These are phyloP conservation scores for Postia placenta DNA, from an alignment of 768 basidiomycete genomes.

Conservation along the genomic window DNA sequence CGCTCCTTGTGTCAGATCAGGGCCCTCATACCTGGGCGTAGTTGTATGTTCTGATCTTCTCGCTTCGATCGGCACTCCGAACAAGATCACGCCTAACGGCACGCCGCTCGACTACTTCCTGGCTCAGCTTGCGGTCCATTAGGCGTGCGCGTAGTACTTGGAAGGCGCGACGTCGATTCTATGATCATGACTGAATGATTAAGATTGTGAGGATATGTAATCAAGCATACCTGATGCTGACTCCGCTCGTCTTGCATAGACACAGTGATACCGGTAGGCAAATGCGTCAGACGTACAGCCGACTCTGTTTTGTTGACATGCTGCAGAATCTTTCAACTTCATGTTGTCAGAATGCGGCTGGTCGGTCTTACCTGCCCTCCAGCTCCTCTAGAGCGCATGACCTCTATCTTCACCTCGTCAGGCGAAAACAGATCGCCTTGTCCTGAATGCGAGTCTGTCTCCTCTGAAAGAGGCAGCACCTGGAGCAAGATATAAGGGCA, in stretches of 20 bases:
- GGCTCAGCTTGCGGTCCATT: slow-evolving; percentile 70
- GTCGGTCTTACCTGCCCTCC: slow-evolving; percentile 69
- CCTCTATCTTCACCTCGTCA: slow-evolving; percentile 86
- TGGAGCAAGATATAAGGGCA: too few species aligned
- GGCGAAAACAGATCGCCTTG: slow-evolving; percentile 52
- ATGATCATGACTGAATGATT: neutral
- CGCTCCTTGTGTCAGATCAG: neutral
- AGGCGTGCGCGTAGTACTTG: slow-evolving; percentile 83
- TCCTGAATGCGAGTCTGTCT: slow-evolving; percentile 36
- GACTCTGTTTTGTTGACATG: slow-evolving; percentile 99
- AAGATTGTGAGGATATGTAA: neutral
- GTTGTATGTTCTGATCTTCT: slow-evolving; percentile 96
- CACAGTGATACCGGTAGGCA: slow-evolving; percentile 89
- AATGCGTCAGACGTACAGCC: slow-evolving; percentile 88
- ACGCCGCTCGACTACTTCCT: slow-evolving; percentile 66
- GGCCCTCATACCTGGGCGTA: slow-evolving; percentile 70
- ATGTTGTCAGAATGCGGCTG: neutral
- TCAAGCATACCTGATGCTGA: slow-evolving; percentile 74
- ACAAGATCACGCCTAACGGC: slow-evolving; percentile 69
- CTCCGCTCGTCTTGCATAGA: slow-evolving; percentile 98
- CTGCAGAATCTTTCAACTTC: slow-evolving; percentile 35
- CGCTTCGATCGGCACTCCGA: slow-evolving; percentile 77
- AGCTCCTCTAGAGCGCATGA: slow-evolving; percentile 95
- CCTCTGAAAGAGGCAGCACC: slow-evolving; percentile 80
- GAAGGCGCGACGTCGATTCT: slow-evolving; percentile 94